Conservation (phyloP, 257 asterid genomes). For the Gentiana straminea region DNA sequence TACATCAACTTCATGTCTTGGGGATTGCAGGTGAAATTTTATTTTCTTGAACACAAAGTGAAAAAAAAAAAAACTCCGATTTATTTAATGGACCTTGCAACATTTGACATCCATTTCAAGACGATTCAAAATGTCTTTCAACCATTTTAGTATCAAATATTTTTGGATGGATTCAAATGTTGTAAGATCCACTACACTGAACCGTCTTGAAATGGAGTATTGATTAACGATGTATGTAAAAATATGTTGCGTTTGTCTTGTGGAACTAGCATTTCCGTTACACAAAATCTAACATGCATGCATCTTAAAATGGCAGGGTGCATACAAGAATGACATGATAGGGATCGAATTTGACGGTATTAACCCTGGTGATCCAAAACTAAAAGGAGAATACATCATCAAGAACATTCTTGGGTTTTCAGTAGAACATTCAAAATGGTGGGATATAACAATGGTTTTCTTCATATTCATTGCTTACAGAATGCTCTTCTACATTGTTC, state of each 20-base stretch:
- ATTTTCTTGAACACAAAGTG: too few relatives aligned
- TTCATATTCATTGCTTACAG: conserved; percentile 46
- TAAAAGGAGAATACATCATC: conserved; percentile 54
- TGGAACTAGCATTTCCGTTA: neutral
- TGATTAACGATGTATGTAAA: neutral
- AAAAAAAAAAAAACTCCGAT: too few relatives aligned
- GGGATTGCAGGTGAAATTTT: conserved; percentile 53
- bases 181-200: too few relatives aligned
- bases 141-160: neutral
- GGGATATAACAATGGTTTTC: conserved; percentile 64
- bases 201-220: neutral
- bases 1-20: conserved; percentile 81
- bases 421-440: conserved; percentile 68
- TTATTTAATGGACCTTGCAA: too few relatives aligned
- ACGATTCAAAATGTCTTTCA: too few relatives aligned
- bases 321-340: conserved; percentile 79
- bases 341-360: conserved; percentile 57
- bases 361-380: conserved; percentile 31
- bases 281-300: neutral
- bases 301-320: conserved; percentile 38
- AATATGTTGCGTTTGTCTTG: neutral
- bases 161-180: too few relatives aligned
- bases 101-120: too few relatives aligned
- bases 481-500: conserved; percentile 43
- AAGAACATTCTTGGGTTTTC: conserved; percentile 45